Conservation (phyloP, 169 alveolate genomes). For the Plasmodium coatneyi region DNA sequence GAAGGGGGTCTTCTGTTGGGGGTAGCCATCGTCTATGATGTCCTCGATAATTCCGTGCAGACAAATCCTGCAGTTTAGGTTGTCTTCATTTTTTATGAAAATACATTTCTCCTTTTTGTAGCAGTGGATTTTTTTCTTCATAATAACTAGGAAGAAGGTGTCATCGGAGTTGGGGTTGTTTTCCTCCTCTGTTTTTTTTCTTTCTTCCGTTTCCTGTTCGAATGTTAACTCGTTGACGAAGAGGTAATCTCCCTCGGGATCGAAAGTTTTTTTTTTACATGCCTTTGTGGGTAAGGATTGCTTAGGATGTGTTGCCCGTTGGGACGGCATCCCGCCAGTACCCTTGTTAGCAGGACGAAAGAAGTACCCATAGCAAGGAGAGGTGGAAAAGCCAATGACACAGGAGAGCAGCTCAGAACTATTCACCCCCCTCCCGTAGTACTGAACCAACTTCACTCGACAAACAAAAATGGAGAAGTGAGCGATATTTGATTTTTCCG, state of each 20-base stretch:
- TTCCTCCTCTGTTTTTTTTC: not conserved
- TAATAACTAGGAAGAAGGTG: slow-evolving; percentile 10
- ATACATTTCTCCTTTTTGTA: slow-evolving; percentile 34
- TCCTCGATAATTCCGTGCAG: slow-evolving; percentile 28
- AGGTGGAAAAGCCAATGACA: slow-evolving; percentile 65
- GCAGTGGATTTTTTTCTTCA: slow-evolving; percentile 35
- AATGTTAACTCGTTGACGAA: no score
- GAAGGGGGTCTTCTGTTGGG: not conserved
- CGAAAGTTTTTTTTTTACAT: not conserved
- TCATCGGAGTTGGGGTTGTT: not conserved
- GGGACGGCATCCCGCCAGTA: not conserved
- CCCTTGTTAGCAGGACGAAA: not conserved
- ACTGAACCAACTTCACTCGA: slow-evolving; percentile 30
- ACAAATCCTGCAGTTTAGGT: slow-evolving; percentile 46
- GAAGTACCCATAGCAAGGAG: slow-evolving; percentile 56
- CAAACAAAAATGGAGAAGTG: slow-evolving; percentile 48
- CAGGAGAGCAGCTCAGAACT: slow-evolving; percentile 32
- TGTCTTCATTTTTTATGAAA: slow-evolving; percentile 54
- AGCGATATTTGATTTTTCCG: slow-evolving; percentile 3
- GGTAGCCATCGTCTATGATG: slow-evolving; percentile 7
- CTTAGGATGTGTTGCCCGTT: not conserved
- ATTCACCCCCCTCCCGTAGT: slow-evolving; percentile 21
- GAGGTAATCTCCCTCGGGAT: not conserved
- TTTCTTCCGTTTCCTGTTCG: not conserved
- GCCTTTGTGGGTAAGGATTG: not conserved